Base-by-base conservation (phyloP, 805 yeast genomes). In the Wickerhamomyces chambardii region DNA sequence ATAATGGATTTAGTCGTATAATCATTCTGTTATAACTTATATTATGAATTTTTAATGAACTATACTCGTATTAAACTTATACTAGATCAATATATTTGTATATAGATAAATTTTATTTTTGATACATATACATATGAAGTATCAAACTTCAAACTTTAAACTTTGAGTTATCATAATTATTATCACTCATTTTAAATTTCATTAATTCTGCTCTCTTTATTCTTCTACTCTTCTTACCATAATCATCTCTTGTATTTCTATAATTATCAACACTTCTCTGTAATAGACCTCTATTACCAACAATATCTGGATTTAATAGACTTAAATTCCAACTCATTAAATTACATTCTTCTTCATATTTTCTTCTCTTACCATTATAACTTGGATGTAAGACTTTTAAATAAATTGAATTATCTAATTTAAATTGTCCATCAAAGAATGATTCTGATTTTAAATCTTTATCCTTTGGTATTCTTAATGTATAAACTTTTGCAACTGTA, bases 261-360 rank as follows among this genome's bases (percentile, higher is more conserved):
- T 71, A 70, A 6, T 64, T 55, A 39, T 69, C 75, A 14, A 70
- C 75, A 1, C 75, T 75, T 22, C 75, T 55, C 43, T 70, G 75
- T 12, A 68, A 58, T 14, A 70, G 47, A 1, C 75, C 75, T 21
- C 73, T 55, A 22, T 64, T 62, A 31, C 50, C 51, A 17, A 64
- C 56, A 15, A 70, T 51, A 16, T 55, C 55, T 0, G 71, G 66
- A 41, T 70, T 70, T 27, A 58, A 48, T 46, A 50, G 56, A 6
- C 66, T 59, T 22, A 70, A 47, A 14, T 58, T 55, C 74, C 75
- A 68, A 5, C 74, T 75, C 29, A 70, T 58, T 18, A 54, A 51
- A 42, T 70, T 70, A 51, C 76, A 70, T 31, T 60, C 64, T 28
- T 59, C 58, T 42, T 70, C 76, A 44, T 70, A 70, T 29, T 50